These are phyloP conservation scores for Phlyctochytrium planicorne DNA, from an alignment of 192 early-diverging fungal genomes.

Conservation along the genomic window DNA sequence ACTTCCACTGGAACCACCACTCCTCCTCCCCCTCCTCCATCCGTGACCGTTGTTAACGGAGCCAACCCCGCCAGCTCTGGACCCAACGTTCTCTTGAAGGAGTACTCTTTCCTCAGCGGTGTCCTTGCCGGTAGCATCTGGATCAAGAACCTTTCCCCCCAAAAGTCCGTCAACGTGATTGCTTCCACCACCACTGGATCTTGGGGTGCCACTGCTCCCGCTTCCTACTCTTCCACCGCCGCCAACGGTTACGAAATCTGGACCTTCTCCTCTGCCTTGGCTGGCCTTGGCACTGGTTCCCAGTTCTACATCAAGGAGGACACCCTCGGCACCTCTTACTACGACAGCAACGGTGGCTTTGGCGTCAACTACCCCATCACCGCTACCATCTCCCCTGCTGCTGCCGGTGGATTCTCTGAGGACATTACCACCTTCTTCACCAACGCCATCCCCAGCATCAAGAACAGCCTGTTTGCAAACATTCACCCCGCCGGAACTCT, in stretches of 20 bases:
- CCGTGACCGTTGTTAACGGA: neutral
- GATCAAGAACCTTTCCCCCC: slow-evolving; percentile 9
- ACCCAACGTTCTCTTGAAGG: neutral
- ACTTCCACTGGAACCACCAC: no score
- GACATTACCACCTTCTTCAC: slow-evolving; percentile 18
- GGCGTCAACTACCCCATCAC: slow-evolving; percentile 14
- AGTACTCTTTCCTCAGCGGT: neutral
- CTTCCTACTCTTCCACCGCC: neutral
- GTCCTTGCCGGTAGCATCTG: slow-evolving; percentile 2
- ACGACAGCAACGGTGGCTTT: slow-evolving; percentile 25
- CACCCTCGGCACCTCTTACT: slow-evolving; percentile 33
- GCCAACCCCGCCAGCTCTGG: neutral
- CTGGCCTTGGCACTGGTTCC: slow-evolving; percentile 4
- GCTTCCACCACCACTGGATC: neutral
- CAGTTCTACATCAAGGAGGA: slow-evolving; percentile 40
- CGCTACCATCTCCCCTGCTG: neutral
- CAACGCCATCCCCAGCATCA: slow-evolving; percentile 7
- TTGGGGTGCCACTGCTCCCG: neutral
- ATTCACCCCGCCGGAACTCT: slow-evolving; percentile 22
- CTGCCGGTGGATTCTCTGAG: slow-evolving; percentile 1
- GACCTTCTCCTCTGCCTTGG: slow-evolving; percentile 1
- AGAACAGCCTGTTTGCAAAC: slow-evolving; percentile 17
- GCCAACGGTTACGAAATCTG: slow-evolving; percentile 14
- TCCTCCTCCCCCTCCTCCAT: neutral
- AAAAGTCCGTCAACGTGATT: slow-evolving; percentile 3